These are phyloP conservation scores for Usnea hakonensis DNA, from an alignment of 495 filamentous ascomycete species.

Conservation along the genomic window DNA sequence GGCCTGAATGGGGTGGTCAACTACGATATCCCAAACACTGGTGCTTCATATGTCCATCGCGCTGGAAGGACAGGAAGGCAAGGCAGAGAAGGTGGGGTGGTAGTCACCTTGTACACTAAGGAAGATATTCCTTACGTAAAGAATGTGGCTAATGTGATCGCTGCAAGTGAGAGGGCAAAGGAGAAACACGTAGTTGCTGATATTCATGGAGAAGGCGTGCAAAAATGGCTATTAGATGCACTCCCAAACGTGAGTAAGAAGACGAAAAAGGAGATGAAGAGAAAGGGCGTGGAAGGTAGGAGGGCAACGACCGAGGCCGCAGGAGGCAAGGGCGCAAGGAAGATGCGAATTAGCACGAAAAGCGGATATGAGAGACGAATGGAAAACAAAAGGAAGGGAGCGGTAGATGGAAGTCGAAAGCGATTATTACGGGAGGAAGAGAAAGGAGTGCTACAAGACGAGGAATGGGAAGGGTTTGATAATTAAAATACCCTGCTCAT, in stretches of 20 bases:
- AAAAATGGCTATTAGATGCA: conserved; percentile 84
- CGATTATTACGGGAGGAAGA: conserved; percentile 39
- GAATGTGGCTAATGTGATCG: conserved; percentile 86
- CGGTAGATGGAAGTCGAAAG: conserved; percentile 62
- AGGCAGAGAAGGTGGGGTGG: conserved; percentile 80
- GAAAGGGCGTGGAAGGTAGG: conserved; percentile 70
- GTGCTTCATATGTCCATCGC: conserved; percentile 85
- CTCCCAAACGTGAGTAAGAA: conserved; percentile 77
- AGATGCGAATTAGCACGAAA: conserved; percentile 76
- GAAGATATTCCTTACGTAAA: conserved; percentile 89
- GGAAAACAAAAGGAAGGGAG: conserved; percentile 69
- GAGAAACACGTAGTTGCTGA: conserved; percentile 29
- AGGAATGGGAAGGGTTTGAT: conserved; percentile 62
- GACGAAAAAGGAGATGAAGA: conserved; percentile 73
- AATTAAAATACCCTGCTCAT: background rate
- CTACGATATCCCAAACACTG: conserved; percentile 87
- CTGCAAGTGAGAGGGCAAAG: conserved; percentile 62
- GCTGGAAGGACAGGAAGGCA: conserved; percentile 87
- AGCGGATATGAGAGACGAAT: conserved; percentile 75
- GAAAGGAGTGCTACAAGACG: conserved; percentile 36
- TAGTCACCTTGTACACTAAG: conserved; percentile 89
- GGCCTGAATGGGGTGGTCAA: conserved; percentile 91
- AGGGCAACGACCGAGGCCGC: conserved; percentile 40
- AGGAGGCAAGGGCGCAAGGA: conserved; percentile 36
- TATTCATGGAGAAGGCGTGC: conserved; percentile 43